phyloP scores from a whole-genome alignment of 108 stramenopile species.

The Ochromonas danica region DNA sequence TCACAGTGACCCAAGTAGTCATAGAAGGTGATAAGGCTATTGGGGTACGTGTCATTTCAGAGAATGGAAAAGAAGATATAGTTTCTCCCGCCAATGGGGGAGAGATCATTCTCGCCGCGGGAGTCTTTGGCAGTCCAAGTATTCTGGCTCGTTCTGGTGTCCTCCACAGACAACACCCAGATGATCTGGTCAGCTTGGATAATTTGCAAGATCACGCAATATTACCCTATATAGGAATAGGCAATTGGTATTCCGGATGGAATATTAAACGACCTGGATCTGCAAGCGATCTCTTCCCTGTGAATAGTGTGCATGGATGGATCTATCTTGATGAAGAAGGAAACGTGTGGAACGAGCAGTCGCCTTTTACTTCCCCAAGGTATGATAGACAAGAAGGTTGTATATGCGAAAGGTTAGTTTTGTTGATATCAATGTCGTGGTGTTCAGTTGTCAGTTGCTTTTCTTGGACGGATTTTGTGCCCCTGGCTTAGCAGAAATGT shows the following conservation, averaged over 20 bases:
- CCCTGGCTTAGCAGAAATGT: no score
- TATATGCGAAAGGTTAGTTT: no score
- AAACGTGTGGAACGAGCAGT: not conserved
- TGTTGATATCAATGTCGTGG: no score
- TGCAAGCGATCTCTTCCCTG: not conserved
- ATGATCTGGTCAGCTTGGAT: not conserved
- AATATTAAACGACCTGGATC: not conserved
- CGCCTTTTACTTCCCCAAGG: not conserved
- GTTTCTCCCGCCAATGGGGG: not conserved
- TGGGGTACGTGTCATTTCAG: not conserved
- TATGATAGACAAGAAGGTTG: no score
- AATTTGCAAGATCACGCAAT: not conserved
- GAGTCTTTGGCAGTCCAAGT: not conserved
- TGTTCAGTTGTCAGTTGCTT: no score
- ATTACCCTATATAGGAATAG: not conserved
- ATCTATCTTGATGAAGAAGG: conserved; percentile 20
- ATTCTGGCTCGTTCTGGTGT: not conserved
- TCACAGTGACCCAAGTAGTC: not conserved
- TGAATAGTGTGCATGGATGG: conserved; percentile 27
- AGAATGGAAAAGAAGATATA: not conserved
- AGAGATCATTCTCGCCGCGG: not conserved
- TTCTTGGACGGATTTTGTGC: no score
- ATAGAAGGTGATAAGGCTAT: not conserved
- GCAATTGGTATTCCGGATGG: not conserved
- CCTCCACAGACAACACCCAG: not conserved